Conservation (phyloP, 2,329 filamentous ascomycete genomes). For the Gyromitra esculenta region DNA sequence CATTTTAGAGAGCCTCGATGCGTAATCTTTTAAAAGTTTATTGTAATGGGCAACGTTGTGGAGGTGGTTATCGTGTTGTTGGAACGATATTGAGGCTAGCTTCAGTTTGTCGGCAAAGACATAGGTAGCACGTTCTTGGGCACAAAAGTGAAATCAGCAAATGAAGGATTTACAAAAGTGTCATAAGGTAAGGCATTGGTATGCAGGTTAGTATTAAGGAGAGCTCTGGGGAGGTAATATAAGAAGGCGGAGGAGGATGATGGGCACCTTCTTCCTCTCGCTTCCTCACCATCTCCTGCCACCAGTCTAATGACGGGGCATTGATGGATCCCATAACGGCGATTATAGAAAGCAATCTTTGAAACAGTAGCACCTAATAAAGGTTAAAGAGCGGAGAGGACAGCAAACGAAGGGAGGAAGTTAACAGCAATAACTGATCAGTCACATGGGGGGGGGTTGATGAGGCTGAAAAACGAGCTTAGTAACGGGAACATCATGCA, state of each 20-base stretch:
- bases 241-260: slow-evolving; percentile 22
- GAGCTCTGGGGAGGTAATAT: slow-evolving; percentile 8
- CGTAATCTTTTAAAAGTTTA: slow-evolving; percentile 35
- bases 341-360: no score
- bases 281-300: slow-evolving; percentile 47
- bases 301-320: slow-evolving; percentile 32
- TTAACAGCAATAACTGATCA: background rate
- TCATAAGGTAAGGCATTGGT: slow-evolving; percentile 1
- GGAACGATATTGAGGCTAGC: slow-evolving; percentile 33
- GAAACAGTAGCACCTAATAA: no score
- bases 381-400: background rate
- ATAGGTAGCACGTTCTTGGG: slow-evolving; percentile 39
- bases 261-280: slow-evolving; percentile 46
- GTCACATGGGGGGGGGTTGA: slow-evolving; percentile 12
- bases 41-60: slow-evolving; percentile 43
- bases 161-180: slow-evolving; percentile 12
- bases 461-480: slow-evolving; percentile 32
- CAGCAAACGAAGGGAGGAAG: background rate
- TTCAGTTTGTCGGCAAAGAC: slow-evolving; percentile 46
- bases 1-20: slow-evolving; percentile 37
- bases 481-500: slow-evolving; percentile 30
- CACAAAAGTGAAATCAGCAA: slow-evolving; percentile 36
- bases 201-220: background rate
- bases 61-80: slow-evolving; percentile 42
- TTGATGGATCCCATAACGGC: slow-evolving; percentile 22